Conservation (phyloP, 305 asterid species). For the Fraxinus nigra region DNA sequence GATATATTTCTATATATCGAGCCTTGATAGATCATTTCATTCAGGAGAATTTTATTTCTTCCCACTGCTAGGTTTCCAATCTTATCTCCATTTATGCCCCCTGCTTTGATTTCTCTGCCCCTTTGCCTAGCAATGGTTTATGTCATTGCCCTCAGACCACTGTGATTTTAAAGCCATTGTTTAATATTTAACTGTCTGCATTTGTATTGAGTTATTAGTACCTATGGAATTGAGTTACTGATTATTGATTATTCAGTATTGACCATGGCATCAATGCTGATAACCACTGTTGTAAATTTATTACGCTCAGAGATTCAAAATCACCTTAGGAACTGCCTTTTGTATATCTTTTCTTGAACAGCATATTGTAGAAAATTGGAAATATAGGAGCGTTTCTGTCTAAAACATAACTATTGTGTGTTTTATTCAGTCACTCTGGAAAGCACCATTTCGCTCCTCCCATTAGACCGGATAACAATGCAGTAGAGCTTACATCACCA, state of each 20-base stretch:
- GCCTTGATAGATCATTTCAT: background rate
- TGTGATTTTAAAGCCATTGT: background rate
- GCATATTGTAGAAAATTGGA: slow-evolving; percentile 8
- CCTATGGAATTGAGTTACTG: slow-evolving; percentile 8
- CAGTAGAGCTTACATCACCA: slow-evolving; percentile 70
- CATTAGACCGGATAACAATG: slow-evolving; percentile 47
- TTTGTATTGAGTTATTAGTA: slow-evolving; percentile 3
- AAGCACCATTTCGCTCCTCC: slow-evolving; percentile 40
- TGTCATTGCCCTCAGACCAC: background rate
- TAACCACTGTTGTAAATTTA: background rate
- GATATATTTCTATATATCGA: background rate
- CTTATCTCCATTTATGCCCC: background rate
- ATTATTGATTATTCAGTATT: slow-evolving; percentile 1
- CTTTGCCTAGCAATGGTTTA: background rate
- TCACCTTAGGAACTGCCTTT: slow-evolving; percentile 13
- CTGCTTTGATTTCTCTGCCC: background rate
- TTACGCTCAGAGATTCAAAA: background rate
- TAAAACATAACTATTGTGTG: slow-evolving; percentile 28
- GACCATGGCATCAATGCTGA: slow-evolving; percentile 1
- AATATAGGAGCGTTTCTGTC: slow-evolving; percentile 2
- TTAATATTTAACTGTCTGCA: slow-evolving; percentile 7
- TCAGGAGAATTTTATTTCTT: background rate
- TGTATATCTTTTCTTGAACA: background rate
- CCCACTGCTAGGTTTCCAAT: background rate
- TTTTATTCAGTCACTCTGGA: slow-evolving; percentile 50